A percentile compares a stretch with the other conserved stretches of the same genome.
Conservation (phyloP, 1,284 basidiomycete species). For the Moniliophthora roreri region DNA sequence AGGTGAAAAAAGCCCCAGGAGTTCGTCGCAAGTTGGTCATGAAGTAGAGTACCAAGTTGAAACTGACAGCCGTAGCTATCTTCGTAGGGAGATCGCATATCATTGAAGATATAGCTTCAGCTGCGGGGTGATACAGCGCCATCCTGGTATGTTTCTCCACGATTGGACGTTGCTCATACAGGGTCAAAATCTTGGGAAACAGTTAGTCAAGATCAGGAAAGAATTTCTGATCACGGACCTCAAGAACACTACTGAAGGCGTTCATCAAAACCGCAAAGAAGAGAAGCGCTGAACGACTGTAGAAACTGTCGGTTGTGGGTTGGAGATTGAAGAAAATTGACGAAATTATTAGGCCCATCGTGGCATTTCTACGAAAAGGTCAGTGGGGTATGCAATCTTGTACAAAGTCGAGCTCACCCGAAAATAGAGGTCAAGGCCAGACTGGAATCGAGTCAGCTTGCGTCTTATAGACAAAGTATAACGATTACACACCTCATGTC, state of each 20-base stretch:
- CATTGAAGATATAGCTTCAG: slow-evolving; percentile 22
- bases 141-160: slow-evolving; percentile 23
- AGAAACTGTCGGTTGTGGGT: slow-evolving; percentile 43
- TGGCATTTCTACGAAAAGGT: slow-evolving; percentile 5
- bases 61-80: slow-evolving; percentile 15
- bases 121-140: slow-evolving; percentile 13
- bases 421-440: no score
- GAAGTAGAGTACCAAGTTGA: slow-evolving; percentile 10
- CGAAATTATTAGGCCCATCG: slow-evolving; percentile 41
- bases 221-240: slow-evolving; percentile 9
- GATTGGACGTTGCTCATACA: slow-evolving; percentile 44
- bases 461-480: no score
- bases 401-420: no score
- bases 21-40: slow-evolving; percentile 17
- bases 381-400: no score
- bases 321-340: slow-evolving; percentile 45
- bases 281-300: slow-evolving; percentile 43
- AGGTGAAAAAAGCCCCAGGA: slow-evolving; percentile 19
- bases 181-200: slow-evolving; percentile 14
- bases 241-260: slow-evolving; percentile 18
- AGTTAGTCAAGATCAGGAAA: not conserved
- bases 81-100: slow-evolving; percentile 21
- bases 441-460: no score
- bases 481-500: slow-evolving; percentile 23
- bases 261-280: slow-evolving; percentile 29